Evolutionary conservation across 495 filamentous ascomycete genomes (phyloP), one percentile per base, ranked within the genome.

Genomic region (Neurospora tetrasperma): DNA sequence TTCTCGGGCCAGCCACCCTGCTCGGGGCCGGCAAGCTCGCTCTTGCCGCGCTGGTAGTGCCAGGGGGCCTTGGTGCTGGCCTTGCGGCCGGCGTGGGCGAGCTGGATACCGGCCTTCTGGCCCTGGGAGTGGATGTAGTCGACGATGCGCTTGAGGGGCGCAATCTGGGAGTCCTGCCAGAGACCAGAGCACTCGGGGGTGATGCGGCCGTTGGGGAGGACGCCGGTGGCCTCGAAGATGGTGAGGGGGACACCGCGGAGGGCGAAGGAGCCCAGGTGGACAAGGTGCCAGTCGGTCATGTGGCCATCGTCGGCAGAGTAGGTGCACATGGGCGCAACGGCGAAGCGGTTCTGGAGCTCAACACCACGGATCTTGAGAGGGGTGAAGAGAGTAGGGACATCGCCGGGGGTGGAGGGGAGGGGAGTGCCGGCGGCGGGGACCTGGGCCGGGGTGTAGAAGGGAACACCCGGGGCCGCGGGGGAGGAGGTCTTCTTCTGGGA

Each of bases 11-110:
- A 96, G 41, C 85, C 85, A 18, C 87, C 87, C n/a, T 85, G 81
- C 70, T 85, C 81, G 10, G 84, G 81, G 1, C 86, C 83, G 12
- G 84, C 84, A 11, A 88, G 77, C 40, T 82, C 81, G 69, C 74
- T 76, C 43, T 69, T 20, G 62, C 68, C 54, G 9, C 72, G 40
- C 59, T 42, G 69, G 69, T 69, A 42, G 78, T 81, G 18, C 90
- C 90, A 93, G 0, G 90, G 90, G 0, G 89, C 84, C 2, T 89
- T 77, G 0, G 85, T 88, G 75, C 87, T 89, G 2, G 88, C 90
- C 80, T 94, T 94, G 59, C 92, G 86, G 16, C 92, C 92, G 27
- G 91, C 91, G 76, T 94, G 92, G 4, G 83, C 89, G 12, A 94
- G 85, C 80, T 94, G 92, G 74, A 94, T 89, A 16, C 86, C 91